phyloP scores from a whole-genome alignment of 345 rosid genomes.

The Gynandropsis gynandra region DNA sequence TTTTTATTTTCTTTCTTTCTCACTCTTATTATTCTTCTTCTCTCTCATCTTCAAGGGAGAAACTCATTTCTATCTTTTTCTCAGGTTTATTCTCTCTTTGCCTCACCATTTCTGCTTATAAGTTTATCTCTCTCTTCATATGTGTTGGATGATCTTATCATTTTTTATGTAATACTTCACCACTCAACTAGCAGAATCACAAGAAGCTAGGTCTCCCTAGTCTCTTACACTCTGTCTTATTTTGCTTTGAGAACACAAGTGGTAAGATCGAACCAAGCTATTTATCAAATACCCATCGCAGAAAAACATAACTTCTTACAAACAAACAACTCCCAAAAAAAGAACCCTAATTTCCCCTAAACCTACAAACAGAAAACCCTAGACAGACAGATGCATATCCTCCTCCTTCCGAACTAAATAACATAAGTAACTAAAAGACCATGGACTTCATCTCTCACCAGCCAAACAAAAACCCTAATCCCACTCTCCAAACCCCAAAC shows the following conservation, averaged over 20 bases:
- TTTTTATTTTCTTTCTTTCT: neutral
- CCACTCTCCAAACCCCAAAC: constrained; percentile 11
- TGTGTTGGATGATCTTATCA: neutral
- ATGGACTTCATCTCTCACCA: constrained; percentile 39
- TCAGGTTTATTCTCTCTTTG: constrained; percentile 18
- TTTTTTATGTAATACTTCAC: constrained; percentile 6
- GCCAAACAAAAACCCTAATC: constrained; percentile 7
- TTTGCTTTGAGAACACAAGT: neutral
- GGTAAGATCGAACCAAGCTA: neutral
- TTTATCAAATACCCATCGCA: neutral
- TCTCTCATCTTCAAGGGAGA: neutral
- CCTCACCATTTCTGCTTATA: constrained; percentile 16
- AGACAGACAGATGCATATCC: constrained; percentile 1
- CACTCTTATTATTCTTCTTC: neutral
- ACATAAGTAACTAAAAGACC: neutral
- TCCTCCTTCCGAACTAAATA: neutral
- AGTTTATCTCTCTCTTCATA: neutral
- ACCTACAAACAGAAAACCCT: neutral
- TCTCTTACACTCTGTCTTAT: neutral
- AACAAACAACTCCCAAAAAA: neutral
- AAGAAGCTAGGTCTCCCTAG: neutral
- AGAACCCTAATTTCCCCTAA: constrained; percentile 7
- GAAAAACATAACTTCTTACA: neutral
- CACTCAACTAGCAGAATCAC: neutral
- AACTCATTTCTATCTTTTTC: neutral